Conservation (phyloP, 2,329 filamentous ascomycete genomes). For the Coniochaeta ligniaria region DNA sequence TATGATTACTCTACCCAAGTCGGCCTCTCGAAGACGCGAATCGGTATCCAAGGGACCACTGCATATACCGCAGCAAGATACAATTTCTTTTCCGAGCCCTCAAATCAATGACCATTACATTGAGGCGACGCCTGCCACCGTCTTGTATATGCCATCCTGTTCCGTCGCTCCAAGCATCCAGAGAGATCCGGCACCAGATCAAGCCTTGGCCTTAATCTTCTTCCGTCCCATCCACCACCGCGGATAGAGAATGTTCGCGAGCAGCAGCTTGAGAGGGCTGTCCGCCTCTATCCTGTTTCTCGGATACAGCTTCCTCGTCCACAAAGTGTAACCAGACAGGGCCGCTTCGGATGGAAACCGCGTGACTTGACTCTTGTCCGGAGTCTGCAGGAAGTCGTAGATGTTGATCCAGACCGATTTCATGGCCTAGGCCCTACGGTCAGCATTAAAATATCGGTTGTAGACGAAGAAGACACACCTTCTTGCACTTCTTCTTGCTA, state of each 20-base stretch:
- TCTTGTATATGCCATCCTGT: background rate
- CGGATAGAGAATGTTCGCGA: background rate
- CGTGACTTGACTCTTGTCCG: conserved; percentile 11
- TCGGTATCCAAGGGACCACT: too few relatives aligned
- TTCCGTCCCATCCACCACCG: background rate
- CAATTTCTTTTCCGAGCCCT: too few relatives aligned
- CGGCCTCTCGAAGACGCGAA: too few relatives aligned
- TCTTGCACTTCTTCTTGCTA: conserved; percentile 37
- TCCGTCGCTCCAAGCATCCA: background rate
- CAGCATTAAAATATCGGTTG: too few relatives aligned
- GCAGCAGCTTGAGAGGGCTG: background rate
- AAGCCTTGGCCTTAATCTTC: background rate
- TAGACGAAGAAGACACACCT: conserved; percentile 24
- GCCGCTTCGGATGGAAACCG: conserved; percentile 23
- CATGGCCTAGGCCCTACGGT: conserved; percentile 25
- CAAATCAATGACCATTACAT: background rate
- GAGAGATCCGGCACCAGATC: background rate
- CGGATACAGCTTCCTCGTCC: conserved; percentile 30
- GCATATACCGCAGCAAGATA: too few relatives aligned
- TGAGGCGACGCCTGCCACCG: background rate
- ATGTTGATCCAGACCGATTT: conserved; percentile 40
- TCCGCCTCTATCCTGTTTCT: conserved; percentile 30
- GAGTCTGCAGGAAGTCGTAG: conserved; percentile 33
- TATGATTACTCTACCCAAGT: too few relatives aligned
- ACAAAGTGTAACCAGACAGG: conserved; percentile 28